phyloP scores from a whole-genome alignment of 2,329 filamentous ascomycete genomes.

The Trichoderma atroviride region DNA sequence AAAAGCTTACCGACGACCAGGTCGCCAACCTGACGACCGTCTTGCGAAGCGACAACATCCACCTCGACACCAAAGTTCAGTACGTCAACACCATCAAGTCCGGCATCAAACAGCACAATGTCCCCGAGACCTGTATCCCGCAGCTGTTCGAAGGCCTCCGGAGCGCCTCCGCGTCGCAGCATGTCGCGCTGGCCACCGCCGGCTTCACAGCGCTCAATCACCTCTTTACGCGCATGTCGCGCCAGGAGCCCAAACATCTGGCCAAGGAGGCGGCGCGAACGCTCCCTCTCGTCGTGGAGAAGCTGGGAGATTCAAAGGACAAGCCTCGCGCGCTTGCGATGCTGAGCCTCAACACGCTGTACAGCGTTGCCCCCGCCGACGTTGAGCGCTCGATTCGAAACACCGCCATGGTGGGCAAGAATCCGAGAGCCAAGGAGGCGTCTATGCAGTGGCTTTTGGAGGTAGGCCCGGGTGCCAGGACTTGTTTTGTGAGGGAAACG shows the following conservation, averaged over 20 bases:
- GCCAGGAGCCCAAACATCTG: slow-evolving; percentile 78
- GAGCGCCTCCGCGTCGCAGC: slow-evolving; percentile 72
- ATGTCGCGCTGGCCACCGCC: slow-evolving; percentile 75
- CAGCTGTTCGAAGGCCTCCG: slow-evolving; percentile 82
- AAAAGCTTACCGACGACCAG: slow-evolving; percentile 62
- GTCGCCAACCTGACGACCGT: slow-evolving; percentile 57
- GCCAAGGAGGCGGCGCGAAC: slow-evolving; percentile 71
- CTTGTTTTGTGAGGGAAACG: not conserved
- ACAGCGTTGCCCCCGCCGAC: slow-evolving; percentile 67
- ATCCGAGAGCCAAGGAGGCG: slow-evolving; percentile 80
- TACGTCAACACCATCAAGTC: slow-evolving; percentile 78
- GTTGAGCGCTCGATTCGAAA: slow-evolving; percentile 82
- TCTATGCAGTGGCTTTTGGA: slow-evolving; percentile 83
- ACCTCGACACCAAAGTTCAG: slow-evolving; percentile 70
- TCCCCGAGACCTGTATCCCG: slow-evolving; percentile 72
- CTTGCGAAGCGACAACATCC: slow-evolving; percentile 64
- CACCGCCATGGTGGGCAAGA: slow-evolving; percentile 76
- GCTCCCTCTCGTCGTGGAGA: slow-evolving; percentile 76
- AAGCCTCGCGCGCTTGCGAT: slow-evolving; percentile 75
- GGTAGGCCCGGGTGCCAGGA: slow-evolving; percentile 47
- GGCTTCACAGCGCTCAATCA: slow-evolving; percentile 88
- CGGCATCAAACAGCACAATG: slow-evolving; percentile 88
- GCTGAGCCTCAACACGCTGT: slow-evolving; percentile 77
- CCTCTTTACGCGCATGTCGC: slow-evolving; percentile 79
- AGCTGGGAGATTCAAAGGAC: slow-evolving; percentile 86